Percentiles rank a stretch among this genome's conserved stretches.
Evolutionary conservation across 331 rosid species (phyloP).

Genomic region (Pyracantha coccinea): DNA sequence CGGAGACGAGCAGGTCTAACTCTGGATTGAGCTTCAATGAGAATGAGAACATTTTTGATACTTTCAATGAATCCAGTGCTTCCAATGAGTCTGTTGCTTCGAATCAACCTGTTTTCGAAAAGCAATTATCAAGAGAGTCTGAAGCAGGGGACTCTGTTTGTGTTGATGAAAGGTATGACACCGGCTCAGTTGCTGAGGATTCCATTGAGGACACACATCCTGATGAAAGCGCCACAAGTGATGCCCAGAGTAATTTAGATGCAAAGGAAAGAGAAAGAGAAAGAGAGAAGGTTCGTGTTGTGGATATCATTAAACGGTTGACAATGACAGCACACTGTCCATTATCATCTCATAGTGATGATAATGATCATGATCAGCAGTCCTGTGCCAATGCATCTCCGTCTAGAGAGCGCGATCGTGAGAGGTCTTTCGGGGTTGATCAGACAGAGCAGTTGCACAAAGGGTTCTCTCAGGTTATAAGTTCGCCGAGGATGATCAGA

Average conservation of each 20-base stretch:
- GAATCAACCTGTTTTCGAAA: background rate
- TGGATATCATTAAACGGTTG: slow-evolving; percentile 59
- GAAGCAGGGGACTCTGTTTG: slow-evolving; percentile 4
- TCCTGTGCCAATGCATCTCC: slow-evolving; percentile 13
- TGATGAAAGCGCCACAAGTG: slow-evolving; percentile 7
- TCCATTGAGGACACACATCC: slow-evolving; percentile 39
- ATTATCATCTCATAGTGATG: slow-evolving; percentile 15
- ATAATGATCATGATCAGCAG: slow-evolving; percentile 29
- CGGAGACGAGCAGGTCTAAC: slow-evolving; percentile 9
- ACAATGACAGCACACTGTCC: slow-evolving; percentile 17
- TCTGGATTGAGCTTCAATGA: slow-evolving; percentile 16
- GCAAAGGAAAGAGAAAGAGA: slow-evolving; percentile 28
- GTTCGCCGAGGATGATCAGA: slow-evolving; percentile 45
- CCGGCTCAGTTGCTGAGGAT: slow-evolving; percentile 21
- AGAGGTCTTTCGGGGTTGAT: slow-evolving; percentile 12
- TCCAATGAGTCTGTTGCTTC: background rate
- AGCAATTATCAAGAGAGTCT: slow-evolving; percentile 3
- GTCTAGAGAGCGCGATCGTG: slow-evolving; percentile 11
- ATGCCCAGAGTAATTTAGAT: slow-evolving; percentile 20
- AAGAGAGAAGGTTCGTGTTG: slow-evolving; percentile 58
- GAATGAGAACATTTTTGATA: background rate
- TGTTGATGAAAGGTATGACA: slow-evolving; percentile 25
- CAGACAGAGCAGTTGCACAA: slow-evolving; percentile 19
- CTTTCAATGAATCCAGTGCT: background rate
- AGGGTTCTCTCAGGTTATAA: slow-evolving; percentile 11